These are phyloP conservation scores for Candida pseudoviswanathii DNA, from an alignment of 1,139 yeast genomes.

Conservation along the genomic window DNA sequence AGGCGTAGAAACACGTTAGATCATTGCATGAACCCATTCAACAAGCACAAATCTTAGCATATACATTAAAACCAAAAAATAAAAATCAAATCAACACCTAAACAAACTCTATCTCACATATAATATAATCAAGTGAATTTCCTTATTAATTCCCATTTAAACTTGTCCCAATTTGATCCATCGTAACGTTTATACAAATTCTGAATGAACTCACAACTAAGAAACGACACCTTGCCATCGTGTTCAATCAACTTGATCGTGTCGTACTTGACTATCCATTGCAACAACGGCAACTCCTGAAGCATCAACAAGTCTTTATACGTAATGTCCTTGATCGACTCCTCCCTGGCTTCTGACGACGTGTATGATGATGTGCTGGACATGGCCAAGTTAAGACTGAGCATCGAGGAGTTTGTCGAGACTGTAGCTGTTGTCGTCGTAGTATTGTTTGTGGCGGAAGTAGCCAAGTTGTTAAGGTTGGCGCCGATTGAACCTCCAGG, in stretches of 20 bases:
- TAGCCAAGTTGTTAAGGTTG: constrained; percentile 21
- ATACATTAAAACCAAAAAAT: neutral
- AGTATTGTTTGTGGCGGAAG: neutral
- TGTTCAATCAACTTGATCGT: constrained; percentile 4
- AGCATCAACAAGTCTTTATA: constrained; percentile 4
- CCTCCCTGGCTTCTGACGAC: constrained; percentile 2
- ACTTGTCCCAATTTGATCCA: constrained; percentile 17
- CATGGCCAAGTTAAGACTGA: constrained; percentile 4
- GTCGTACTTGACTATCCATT: constrained; percentile 29
- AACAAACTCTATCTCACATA: neutral
- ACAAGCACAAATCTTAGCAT: neutral
- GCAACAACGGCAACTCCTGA: constrained; percentile 24
- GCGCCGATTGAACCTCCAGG: constrained; percentile 93
- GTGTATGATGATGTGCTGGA: neutral
- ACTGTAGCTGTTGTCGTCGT: constrained; percentile 1
- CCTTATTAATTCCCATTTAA: constrained; percentile 19
- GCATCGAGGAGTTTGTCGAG: constrained; percentile 2
- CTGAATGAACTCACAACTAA: constrained; percentile 6
- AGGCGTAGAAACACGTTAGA: no score
- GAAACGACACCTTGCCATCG: neutral
- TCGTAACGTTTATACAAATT: constrained; percentile 7
- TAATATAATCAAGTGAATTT: constrained; percentile 13
- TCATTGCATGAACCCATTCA: no score
- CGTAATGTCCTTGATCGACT: constrained; percentile 1
- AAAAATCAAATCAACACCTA: neutral